Evolutionary conservation across 2,329 filamentous ascomycete genomes (phyloP).

Genomic region (Pseudovirgaria hyperparasitica): DNA sequence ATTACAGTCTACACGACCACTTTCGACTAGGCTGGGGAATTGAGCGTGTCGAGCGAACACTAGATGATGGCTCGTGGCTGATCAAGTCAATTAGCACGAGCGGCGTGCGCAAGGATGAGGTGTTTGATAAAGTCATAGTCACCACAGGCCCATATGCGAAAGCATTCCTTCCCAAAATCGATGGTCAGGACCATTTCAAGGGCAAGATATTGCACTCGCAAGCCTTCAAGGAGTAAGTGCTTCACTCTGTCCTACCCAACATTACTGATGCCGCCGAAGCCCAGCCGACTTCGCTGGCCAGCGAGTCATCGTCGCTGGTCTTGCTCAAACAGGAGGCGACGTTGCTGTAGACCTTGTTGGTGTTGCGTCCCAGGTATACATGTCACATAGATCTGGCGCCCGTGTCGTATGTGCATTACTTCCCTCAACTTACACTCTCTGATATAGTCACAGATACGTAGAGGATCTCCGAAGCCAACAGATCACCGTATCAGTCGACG

Average conservation of each 20-base stretch:
- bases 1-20: conserved; percentile 9
- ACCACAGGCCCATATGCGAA: conserved; percentile 10
- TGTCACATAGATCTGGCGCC: conserved; percentile 14
- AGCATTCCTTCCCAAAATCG: conserved; percentile 9
- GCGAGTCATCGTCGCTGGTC: conserved; percentile 14
- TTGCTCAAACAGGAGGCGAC: conserved; percentile 15
- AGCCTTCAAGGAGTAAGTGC: too few species aligned
- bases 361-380: conserved; percentile 10
- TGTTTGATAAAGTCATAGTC: conserved; percentile 12
- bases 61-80: conserved; percentile 9
- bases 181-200: conserved; percentile 10
- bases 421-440: conserved; percentile 7
- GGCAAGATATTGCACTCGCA: conserved; percentile 6
- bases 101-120: conserved; percentile 2
- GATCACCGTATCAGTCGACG: conserved; percentile 1
- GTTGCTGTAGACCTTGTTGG: conserved; percentile 11
- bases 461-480: neutral
- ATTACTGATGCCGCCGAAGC: neutral
- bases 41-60: conserved; percentile 3
- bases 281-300: conserved; percentile 8
- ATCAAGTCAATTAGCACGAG: conserved; percentile 1
- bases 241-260: too few species aligned
- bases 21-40: conserved; percentile 9
- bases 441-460: neutral
- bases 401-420: conserved; percentile 9